Evolutionary conservation across 1,284 basidiomycete genomes (phyloP).

Genomic region (Cryptococcus sp.): DNA sequence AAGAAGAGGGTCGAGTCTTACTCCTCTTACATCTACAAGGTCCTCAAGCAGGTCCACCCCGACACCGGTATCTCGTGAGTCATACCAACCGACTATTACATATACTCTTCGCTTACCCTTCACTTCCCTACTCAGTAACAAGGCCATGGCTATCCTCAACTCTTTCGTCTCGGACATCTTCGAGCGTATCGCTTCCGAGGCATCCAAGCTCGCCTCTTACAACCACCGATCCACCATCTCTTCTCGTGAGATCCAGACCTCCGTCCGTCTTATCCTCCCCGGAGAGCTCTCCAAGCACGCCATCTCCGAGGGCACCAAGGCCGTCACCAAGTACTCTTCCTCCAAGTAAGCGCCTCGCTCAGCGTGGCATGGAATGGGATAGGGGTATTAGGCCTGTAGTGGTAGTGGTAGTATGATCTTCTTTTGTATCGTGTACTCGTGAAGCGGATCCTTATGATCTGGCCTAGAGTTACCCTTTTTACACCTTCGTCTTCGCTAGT

Average conservation of each 20-base stretch:
- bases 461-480: conserved; percentile 13
- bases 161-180: conserved; percentile 93
- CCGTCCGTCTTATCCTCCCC: conserved; percentile 86
- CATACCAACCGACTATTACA: background rate
- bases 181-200: conserved; percentile 87
- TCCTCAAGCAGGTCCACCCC: conserved; percentile 73
- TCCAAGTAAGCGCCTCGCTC: conserved; percentile 51
- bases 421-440: conserved; percentile 7
- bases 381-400: too few relatives aligned
- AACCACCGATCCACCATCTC: conserved; percentile 94
- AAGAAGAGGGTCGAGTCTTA: conserved; percentile 88
- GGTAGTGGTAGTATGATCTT: conserved; percentile 5
- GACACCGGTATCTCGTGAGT: conserved; percentile 80
- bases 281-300: conserved; percentile 79
- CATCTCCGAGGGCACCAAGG: conserved; percentile 71
- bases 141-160: conserved; percentile 94
- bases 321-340: conserved; percentile 61
- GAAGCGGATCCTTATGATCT: background rate
- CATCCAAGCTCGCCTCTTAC: conserved; percentile 86
- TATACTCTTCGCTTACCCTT: background rate
- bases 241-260: conserved; percentile 89
- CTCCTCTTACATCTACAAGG: conserved; percentile 91
- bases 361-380: background rate
- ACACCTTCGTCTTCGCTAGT: conserved; percentile 35
- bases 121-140: conserved; percentile 66